A percentile compares a stretch with the other conserved stretches of the same genome.
Evolutionary conservation across 2,329 filamentous ascomycete species (phyloP).

Genomic region (Capronia epimyces): DNA sequence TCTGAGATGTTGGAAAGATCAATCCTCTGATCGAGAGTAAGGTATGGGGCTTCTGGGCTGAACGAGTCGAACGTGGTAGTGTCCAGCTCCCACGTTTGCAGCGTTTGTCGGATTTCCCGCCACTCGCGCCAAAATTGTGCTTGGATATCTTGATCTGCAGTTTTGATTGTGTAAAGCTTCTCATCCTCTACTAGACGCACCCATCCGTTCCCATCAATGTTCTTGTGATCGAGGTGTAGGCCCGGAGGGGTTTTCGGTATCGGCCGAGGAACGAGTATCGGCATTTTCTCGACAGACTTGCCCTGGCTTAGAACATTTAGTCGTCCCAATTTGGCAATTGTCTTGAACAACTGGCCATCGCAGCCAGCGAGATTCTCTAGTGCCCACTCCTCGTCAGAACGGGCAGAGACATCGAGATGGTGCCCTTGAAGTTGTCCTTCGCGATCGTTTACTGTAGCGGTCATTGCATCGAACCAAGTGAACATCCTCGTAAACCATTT

Average conservation of each 20-base stretch:
- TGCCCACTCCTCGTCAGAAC: slow-evolving; percentile 63
- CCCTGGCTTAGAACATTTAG: slow-evolving; percentile 77
- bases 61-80: slow-evolving; percentile 31
- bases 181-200: slow-evolving; percentile 42
- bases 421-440: slow-evolving; percentile 70
- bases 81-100: slow-evolving; percentile 78
- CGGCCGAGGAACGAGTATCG: slow-evolving; percentile 32
- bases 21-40: slow-evolving; percentile 57
- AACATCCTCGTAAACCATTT: slow-evolving; percentile 88
- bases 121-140: slow-evolving; percentile 66
- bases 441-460: slow-evolving; percentile 83
- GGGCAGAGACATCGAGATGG: slow-evolving; percentile 58
- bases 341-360: slow-evolving; percentile 78
- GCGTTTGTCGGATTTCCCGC: slow-evolving; percentile 68
- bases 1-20: slow-evolving; percentile 81
- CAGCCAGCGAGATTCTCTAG: slow-evolving; percentile 84
- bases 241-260: slow-evolving; percentile 29
- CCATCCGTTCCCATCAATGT: slow-evolving; percentile 54
- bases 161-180: slow-evolving; percentile 38
- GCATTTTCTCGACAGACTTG: slow-evolving; percentile 35
- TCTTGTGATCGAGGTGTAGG: slow-evolving; percentile 37
- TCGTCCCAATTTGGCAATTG: slow-evolving; percentile 74
- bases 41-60: slow-evolving; percentile 33
- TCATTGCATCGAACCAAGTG: slow-evolving; percentile 90
- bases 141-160: slow-evolving; percentile 48